Evolutionary conservation across 2,329 filamentous ascomycete genomes (phyloP), one percentile per base, ranked within the genome.

Genomic region (Aspergillus cejpii): DNA sequence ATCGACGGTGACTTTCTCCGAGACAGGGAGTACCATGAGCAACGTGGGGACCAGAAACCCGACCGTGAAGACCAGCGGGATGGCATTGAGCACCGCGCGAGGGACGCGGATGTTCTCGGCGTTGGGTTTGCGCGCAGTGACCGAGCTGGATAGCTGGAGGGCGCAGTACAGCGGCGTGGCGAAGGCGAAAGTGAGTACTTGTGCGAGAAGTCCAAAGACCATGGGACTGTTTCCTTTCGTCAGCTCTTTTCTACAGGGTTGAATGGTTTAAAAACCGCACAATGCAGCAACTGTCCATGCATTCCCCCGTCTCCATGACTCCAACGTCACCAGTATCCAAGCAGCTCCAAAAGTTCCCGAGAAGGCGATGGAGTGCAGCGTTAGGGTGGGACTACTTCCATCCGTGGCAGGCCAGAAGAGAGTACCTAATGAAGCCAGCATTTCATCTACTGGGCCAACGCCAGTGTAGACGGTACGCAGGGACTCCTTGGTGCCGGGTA

Each of bases 281-380:
- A 66, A 70, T 27, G 67, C 67, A 31, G 68, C 58, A 14, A 68
- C 41, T 5, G 60, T 70, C 39, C 68, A 60, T 10, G 61, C 54
- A 54, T 75, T 74, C 0, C 72, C 72, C 14, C 53, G 55, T 33
- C 74, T 61, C 58, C 72, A 65, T 8, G 69, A 62, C 50, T 76
- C 74, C 44, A 75, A 58, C 2, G 65, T 58, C 19, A 76, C 55
- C 33, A 73, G 49, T 4, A 64, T 56, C 67, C 68, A 73, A n/a
- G 66, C 59, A 2, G 66, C 63, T 3, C 65, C 65, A 39, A 71
- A 65, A 3, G 69, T 65, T 5, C 67, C 67, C 3, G 66, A 65
- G 19, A 73, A 69, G 5, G 59, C 61, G 11, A 69, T 49, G 3
- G 65, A 60, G 33, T 69, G 65, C 7, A 72, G 52, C 1, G 61